Percentiles rank a stretch among this genome's conserved stretches.
Evolutionary conservation across 148 eudicot genomes (phyloP).

Genomic region (Vaccinium macrocarpon): DNA sequence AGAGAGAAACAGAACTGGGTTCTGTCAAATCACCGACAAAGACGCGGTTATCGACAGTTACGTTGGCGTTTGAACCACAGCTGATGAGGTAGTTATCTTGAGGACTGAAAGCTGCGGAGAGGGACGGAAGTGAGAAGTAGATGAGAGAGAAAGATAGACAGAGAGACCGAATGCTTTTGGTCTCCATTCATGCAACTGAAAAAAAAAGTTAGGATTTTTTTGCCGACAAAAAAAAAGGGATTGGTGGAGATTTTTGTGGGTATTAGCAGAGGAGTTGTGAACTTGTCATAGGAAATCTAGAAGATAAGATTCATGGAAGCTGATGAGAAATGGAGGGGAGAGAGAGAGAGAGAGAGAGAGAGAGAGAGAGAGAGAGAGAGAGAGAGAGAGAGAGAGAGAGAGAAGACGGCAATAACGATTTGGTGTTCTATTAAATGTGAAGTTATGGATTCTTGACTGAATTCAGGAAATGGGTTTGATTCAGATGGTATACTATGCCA

Average conservation of each 20-base stretch:
- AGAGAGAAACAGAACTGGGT: conserved; percentile 34
- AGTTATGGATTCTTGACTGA: not conserved
- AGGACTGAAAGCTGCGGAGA: conserved; percentile 45
- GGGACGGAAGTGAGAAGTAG: conserved; percentile 9
- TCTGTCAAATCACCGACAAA: conserved; percentile 58
- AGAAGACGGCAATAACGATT: not conserved
- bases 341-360: not conserved
- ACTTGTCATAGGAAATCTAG: not conserved
- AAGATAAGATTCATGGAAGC: not conserved
- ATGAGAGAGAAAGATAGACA: conserved; percentile 13
- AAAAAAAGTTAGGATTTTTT: not conserved
- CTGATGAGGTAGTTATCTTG: conserved; percentile 64
- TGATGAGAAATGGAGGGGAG: not conserved
- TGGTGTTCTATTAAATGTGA: not conserved
- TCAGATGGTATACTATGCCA: not conserved
- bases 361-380: not conserved
- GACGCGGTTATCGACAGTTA: conserved; percentile 37
- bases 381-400: not conserved
- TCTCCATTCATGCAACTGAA: conserved; percentile 22
- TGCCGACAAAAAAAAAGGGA: not conserved
- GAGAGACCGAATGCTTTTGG: conserved; percentile 16
- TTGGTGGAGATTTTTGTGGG: not conserved
- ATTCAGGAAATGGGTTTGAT: not conserved
- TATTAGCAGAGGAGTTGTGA: not conserved
- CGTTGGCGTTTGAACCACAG: conserved; percentile 65